Conservation (phyloP, 768 basidiomycete species). For the Lactarius deliciosus region DNA sequence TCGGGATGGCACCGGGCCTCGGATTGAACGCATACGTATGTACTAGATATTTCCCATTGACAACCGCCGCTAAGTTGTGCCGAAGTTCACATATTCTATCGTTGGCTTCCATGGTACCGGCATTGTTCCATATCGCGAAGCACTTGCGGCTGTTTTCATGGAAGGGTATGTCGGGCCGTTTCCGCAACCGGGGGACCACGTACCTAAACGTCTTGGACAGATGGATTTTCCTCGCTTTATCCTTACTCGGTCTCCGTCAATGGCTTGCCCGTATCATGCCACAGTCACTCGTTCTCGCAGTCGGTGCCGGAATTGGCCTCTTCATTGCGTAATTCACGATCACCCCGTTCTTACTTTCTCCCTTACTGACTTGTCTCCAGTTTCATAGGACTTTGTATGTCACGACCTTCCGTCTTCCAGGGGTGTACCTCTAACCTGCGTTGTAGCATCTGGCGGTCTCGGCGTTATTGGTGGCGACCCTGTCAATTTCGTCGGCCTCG, state of each 20-base stretch:
- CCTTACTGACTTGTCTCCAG: conserved; percentile 36
- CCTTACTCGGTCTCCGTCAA: conserved; percentile 80
- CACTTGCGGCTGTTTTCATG: conserved; percentile 81
- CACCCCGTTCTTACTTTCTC: background rate
- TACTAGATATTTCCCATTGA: conserved; percentile 13
- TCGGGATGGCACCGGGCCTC: conserved; percentile 86
- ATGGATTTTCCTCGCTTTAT: conserved; percentile 80
- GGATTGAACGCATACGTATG: conserved; percentile 80
- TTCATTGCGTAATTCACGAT: conserved; percentile 69
- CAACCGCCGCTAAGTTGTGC: background rate
- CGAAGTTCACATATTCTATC: conserved; percentile 81
- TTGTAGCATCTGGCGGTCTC: conserved; percentile 61
- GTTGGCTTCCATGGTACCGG: conserved; percentile 82
- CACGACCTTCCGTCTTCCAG: background rate
- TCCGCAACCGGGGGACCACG: background rate
- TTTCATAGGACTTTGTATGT: conserved; percentile 72
- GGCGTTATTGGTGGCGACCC: conserved; percentile 74
- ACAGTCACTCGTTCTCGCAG: conserved; percentile 79
- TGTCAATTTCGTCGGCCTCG: conserved; percentile 68
- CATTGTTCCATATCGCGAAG: conserved; percentile 72
- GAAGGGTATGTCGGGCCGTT: conserved; percentile 61
- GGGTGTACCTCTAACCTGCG: background rate
- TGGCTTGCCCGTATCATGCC: conserved; percentile 90
- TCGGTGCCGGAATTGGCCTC: conserved; percentile 84
- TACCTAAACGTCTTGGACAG: conserved; percentile 37